Evolutionary conservation across 805 yeast genomes (phyloP).

Genomic region (Pichia manshurica): DNA sequence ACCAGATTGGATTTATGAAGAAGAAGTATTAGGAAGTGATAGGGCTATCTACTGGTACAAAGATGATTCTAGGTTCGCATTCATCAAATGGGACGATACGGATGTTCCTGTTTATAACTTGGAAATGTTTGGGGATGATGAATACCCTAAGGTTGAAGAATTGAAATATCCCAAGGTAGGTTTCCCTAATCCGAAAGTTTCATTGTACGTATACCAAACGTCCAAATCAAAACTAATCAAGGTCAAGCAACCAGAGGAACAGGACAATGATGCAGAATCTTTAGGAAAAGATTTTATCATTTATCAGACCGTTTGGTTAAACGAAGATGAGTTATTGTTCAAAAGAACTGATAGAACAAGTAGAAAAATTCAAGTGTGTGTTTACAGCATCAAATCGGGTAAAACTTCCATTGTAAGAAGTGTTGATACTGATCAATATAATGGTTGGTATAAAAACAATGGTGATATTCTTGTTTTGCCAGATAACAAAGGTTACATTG

Average conservation of each 20-base stretch:
- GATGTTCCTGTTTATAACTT: slow-evolving; percentile 47
- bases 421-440: slow-evolving; percentile 39
- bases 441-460: slow-evolving; percentile 48
- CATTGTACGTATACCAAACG: slow-evolving; percentile 40
- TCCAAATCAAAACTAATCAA: slow-evolving; percentile 19
- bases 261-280: not conserved
- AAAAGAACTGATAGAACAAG: slow-evolving; percentile 63
- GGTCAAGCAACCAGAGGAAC: slow-evolving; percentile 25
- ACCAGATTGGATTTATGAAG: slow-evolving; percentile 84
- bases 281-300: slow-evolving; percentile 46
- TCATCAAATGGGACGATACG: slow-evolving; percentile 54
- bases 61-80: slow-evolving; percentile 50
- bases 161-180: slow-evolving; percentile 77
- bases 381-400: slow-evolving; percentile 31
- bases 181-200: slow-evolving; percentile 48
- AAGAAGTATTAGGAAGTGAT: slow-evolving; percentile 60
- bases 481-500: slow-evolving; percentile 51
- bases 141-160: slow-evolving; percentile 42
- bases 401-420: slow-evolving; percentile 37
- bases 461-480: slow-evolving; percentile 37
- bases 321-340: slow-evolving; percentile 41
- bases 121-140: slow-evolving; percentile 41
- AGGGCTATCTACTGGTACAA: slow-evolving; percentile 70
- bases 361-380: slow-evolving; percentile 45
- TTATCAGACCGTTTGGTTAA: slow-evolving; percentile 60